A percentile compares a stretch with the other conserved stretches of the same genome.
Evolutionary conservation across 768 basidiomycete species (phyloP).

Genomic region (Suillus variegatus): DNA sequence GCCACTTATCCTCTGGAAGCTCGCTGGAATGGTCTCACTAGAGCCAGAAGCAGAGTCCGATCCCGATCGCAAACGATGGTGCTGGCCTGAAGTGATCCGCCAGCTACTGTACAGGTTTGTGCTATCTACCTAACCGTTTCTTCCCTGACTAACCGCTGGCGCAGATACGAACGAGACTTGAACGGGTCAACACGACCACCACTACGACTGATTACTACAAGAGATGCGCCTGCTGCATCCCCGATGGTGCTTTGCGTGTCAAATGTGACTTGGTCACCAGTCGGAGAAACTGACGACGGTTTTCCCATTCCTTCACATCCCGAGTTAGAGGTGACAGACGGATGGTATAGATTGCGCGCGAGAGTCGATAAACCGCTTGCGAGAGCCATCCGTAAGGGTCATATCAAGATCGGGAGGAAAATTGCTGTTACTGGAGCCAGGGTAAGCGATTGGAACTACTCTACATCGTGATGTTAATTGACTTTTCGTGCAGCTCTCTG

Average conservation of each 20-base stretch:
- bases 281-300: slow-evolving; percentile 38
- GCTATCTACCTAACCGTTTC: background rate
- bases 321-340: slow-evolving; percentile 91
- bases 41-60: slow-evolving; percentile 62
- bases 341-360: slow-evolving; percentile 87
- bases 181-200: slow-evolving; percentile 78
- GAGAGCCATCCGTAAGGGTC: slow-evolving; percentile 65
- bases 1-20: slow-evolving; percentile 90
- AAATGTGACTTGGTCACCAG: slow-evolving; percentile 57
- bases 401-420: slow-evolving; percentile 79
- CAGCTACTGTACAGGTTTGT: slow-evolving; percentile 86
- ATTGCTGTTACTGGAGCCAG: slow-evolving; percentile 77
- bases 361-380: slow-evolving; percentile 72
- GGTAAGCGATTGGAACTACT: slow-evolving; percentile 45
- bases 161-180: slow-evolving; percentile 87
- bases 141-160: slow-evolving; percentile 4
- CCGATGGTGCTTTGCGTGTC: slow-evolving; percentile 90
- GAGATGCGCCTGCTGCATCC: slow-evolving; percentile 74
- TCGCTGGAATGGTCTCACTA: slow-evolving; percentile 79
- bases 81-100: slow-evolving; percentile 75
- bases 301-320: slow-evolving; percentile 43
- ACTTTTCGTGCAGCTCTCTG: slow-evolving; percentile 51
- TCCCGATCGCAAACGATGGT: slow-evolving; percentile 63
- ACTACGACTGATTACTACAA: slow-evolving; percentile 78
- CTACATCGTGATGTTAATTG: background rate